Base-by-base conservation (phyloP, 495 filamentous ascomycete species). In the Achaetomiella virescens region DNA sequence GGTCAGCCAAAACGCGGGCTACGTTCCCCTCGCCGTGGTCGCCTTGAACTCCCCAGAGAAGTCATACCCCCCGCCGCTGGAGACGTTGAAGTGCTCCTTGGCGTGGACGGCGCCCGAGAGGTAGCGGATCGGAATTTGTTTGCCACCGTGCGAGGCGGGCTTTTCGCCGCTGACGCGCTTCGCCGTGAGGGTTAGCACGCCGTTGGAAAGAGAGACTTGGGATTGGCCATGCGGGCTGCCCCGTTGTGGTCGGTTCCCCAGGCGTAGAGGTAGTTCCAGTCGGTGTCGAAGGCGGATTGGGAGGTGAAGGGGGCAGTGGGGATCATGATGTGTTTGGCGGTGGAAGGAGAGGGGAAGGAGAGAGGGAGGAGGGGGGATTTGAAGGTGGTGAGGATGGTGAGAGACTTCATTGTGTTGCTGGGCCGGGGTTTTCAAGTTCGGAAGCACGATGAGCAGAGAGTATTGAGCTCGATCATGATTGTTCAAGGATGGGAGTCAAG, bases 1-100 rank as follows among this genome's bases (percentile, higher is more conserved):
- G 1, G 81, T 81, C 8, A 86, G 66, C 84, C 84, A 87, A 20
- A 88, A 78, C 0, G 81, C 81, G 5, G 80, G 80, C 80, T 81
- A 83, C 0, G 80, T 82, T 0, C 81, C 81, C 46, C 68, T 68
- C 0, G 68, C 67, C 1, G 75, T 75, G 1, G 79, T 70, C 0
- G 81, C 81, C 44, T 70, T 64, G 63, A 84, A 80, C 48, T 79
- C 74, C 41, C 73, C 70, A 8, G 63, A 67, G 60, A 82, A 81
- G 58, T 79, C 75, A 37, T 78, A 77, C 0, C 77, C 79, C 2
- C 79, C 78, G 14, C 73, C 74, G 18, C 65, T 67, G 12, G 72
- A 50, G 29, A 78, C 72, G 49, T 55, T 75, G 66, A 76, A 76
- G 51, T 75, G 66, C 41, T 77, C 70, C 60, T 77, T 75, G 15